These are phyloP conservation scores for Lasiodiplodia gonubiensis DNA, from an alignment of 2,329 filamentous ascomycete species.

Conservation along the genomic window DNA sequence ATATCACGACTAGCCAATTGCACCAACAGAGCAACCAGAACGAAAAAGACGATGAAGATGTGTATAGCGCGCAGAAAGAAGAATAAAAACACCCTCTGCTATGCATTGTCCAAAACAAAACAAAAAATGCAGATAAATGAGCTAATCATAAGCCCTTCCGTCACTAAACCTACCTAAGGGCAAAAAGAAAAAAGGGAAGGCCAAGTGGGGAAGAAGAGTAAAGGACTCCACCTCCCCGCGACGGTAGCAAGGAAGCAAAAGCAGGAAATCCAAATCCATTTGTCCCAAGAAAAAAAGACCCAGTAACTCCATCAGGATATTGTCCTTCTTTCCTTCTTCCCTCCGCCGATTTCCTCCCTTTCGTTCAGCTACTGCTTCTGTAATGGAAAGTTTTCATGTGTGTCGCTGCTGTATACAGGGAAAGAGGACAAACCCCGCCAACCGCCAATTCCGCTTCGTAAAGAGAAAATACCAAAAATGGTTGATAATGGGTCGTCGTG, in stretches of 20 bases:
- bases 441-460: not conserved
- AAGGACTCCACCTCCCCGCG: not conserved
- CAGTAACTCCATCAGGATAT: not conserved
- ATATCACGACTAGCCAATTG: not conserved
- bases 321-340: not conserved
- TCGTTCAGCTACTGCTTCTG: not conserved
- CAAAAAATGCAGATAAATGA: not conserved
- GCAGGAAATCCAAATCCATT: not conserved
- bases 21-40: not conserved
- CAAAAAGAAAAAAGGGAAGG: not conserved
- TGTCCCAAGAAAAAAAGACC: not conserved
- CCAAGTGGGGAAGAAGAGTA: not conserved
- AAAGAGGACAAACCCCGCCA: not conserved
- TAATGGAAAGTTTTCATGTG: not conserved
- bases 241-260: not conserved
- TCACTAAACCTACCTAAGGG: not conserved
- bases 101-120: not conserved
- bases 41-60: not conserved
- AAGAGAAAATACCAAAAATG: not conserved
- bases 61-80: not conserved
- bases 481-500: not conserved
- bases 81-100: not conserved
- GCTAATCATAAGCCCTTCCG: not conserved
- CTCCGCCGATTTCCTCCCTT: not conserved
- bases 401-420: not conserved